phyloP scores from a whole-genome alignment of 805 yeast species.

The Suhomyces tanzawaensis region DNA sequence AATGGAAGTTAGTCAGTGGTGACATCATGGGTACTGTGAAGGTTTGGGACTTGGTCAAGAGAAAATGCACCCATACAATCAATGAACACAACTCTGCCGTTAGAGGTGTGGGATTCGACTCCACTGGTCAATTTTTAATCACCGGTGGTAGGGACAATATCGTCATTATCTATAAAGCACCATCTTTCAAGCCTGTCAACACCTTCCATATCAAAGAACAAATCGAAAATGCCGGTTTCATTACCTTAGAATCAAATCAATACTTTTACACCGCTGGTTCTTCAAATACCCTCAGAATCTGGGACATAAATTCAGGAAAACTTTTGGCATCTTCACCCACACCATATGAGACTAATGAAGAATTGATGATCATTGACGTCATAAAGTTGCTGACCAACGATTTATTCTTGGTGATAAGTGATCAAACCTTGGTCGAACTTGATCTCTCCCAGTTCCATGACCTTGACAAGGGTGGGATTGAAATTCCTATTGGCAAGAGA shows the following conservation, averaged over 20 bases:
- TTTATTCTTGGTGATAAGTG: constrained; percentile 64
- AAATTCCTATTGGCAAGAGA: constrained; percentile 47
- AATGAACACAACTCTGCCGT: constrained; percentile 83
- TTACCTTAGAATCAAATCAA: constrained; percentile 28
- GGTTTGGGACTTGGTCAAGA: constrained; percentile 66
- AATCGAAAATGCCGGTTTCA: constrained; percentile 68
- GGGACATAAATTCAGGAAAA: constrained; percentile 53
- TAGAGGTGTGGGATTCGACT: constrained; percentile 71
- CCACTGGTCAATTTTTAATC: constrained; percentile 53
- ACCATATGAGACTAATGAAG: constrained; percentile 66
- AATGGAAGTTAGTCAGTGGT: constrained; percentile 79
- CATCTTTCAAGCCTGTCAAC: constrained; percentile 52
- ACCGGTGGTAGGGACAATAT: constrained; percentile 91
- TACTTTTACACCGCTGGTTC: constrained; percentile 76
- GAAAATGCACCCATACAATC: constrained; percentile 62
- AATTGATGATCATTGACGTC: constrained; percentile 65
- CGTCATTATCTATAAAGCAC: constrained; percentile 52
- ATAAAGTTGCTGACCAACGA: constrained; percentile 34
- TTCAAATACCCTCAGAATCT: constrained; percentile 61
- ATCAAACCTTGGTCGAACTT: constrained; percentile 71
- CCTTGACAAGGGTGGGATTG: constrained; percentile 13
- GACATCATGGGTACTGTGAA: constrained; percentile 57
- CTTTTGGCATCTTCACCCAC: constrained; percentile 43
- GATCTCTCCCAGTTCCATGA: constrained; percentile 24
- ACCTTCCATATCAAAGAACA: constrained; percentile 75